Base-by-base conservation (phyloP, 768 basidiomycete genomes). In the Termitomyces sp. region DNA sequence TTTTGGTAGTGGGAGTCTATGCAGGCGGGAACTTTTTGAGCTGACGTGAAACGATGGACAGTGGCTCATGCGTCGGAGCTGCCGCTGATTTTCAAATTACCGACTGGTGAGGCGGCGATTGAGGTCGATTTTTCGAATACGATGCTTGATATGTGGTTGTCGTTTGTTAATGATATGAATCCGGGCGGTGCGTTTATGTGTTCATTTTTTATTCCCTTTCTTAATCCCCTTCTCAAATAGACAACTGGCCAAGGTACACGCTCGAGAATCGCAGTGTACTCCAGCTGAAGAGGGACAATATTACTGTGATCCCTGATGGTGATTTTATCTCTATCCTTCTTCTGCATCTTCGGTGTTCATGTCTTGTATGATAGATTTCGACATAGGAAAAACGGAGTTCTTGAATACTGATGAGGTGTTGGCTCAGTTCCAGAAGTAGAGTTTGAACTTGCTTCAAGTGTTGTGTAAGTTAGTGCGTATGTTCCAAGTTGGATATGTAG, bases 291-390 rank as follows among this genome's bases (percentile, higher is more conserved):
- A 69, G 80, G 35, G 65, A 75, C 57, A 85, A 84, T 55, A 70
- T 84, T 23, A 85, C 82, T 0, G 64, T 72, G 53, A 79, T 85
- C 48, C 68, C 74, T 0, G 84, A 85, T 59, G 73, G 84, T 83
- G 58, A 28, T 74, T 61, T 31, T 14, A 33, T 54, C 52, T 45
- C 11, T 21, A 5, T 14, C 4, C 21, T 28, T 5, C 3, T 8
- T 30, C 10, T 33, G 37, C 21, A n/a, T n/a, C 3, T 41, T n/a
- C 7, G 40, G 15, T n/a, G 1, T 9, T 28, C 19, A 15, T 19
- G 43, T 40, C 31, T 15, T 59, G 41, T 37, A 35, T 35, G 35
- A 41, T 53, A 82, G 80, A 78, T 60, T 80, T 71, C 58, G 69
- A 73, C 45, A 4, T 71, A 5, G 70, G 70, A n/a, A 74, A 73